Conservation (phyloP, 2,329 filamentous ascomycete species). For the Polychaeton citri region DNA sequence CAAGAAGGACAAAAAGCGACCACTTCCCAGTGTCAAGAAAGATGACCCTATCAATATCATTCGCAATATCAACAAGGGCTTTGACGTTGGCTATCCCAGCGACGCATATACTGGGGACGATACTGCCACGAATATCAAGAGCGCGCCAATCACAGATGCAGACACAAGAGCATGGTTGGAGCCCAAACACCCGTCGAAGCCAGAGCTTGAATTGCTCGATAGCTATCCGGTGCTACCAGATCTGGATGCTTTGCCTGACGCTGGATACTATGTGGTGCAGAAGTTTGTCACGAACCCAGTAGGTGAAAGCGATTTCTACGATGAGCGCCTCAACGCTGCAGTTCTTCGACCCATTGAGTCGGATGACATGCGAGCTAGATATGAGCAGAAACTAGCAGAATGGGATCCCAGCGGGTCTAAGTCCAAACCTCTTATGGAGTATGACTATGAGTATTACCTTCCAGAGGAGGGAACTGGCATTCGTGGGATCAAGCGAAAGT, state of each 20-base stretch:
- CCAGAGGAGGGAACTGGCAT: conserved; percentile 36
- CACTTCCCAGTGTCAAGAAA: conserved; percentile 24
- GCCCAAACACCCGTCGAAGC: conserved; percentile 46
- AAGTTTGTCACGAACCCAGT: conserved; percentile 50
- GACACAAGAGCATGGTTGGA: conserved; percentile 47
- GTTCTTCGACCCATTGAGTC: conserved; percentile 38
- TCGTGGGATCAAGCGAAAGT: conserved; percentile 41
- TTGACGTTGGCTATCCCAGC: conserved; percentile 51
- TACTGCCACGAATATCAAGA: conserved; percentile 39
- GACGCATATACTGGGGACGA: conserved; percentile 55
- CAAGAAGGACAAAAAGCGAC: conserved; percentile 27
- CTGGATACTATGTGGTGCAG: conserved; percentile 45
- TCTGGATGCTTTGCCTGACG: conserved; percentile 45
- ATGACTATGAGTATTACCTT: conserved; percentile 48
- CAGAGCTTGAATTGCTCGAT: conserved; percentile 43
- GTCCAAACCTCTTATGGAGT: conserved; percentile 40
- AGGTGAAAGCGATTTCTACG: conserved; percentile 35
- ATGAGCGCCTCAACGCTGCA: conserved; percentile 46
- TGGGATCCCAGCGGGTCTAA: conserved; percentile 35
- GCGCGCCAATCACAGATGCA: conserved; percentile 38
- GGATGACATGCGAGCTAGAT: conserved; percentile 36
- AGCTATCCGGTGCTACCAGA: conserved; percentile 50
- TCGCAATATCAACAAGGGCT: conserved; percentile 48
- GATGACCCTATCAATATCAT: conserved; percentile 50
- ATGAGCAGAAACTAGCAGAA: conserved; percentile 34